phyloP scores from a whole-genome alignment of 2,329 filamentous ascomycete genomes.

The Lachnum nothofagi region DNA sequence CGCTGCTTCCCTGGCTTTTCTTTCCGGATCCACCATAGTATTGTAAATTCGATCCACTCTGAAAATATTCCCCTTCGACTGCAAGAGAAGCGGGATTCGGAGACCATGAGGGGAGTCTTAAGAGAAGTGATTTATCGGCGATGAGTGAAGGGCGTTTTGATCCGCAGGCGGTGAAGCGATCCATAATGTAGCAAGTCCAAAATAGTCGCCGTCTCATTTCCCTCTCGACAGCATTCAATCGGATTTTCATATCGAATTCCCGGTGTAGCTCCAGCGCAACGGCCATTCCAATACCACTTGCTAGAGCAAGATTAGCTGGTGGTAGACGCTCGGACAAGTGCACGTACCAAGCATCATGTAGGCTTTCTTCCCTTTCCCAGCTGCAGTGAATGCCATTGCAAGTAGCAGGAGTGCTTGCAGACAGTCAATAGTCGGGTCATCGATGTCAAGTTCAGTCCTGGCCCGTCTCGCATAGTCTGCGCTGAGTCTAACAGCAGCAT shows the following conservation, averaged over 20 bases:
- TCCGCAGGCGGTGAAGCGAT: conserved; percentile 76
- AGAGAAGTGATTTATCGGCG: conserved; percentile 67
- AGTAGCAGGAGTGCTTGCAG: conserved; percentile 72
- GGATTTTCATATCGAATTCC: conserved; percentile 60
- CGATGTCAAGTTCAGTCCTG: conserved; percentile 66
- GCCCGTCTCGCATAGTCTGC: conserved; percentile 69
- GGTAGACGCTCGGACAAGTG: background rate
- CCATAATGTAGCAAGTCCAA: conserved; percentile 83
- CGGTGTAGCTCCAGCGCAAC: conserved; percentile 76
- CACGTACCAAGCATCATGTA: conserved; percentile 75
- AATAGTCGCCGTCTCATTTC: conserved; percentile 77
- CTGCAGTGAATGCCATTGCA: conserved; percentile 68
- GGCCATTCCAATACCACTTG: conserved; percentile 74
- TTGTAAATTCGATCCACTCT: conserved; percentile 71
- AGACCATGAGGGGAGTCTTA: conserved; percentile 72
- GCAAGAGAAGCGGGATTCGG: conserved; percentile 55
- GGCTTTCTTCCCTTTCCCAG: conserved; percentile 75
- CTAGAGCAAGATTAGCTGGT: conserved; percentile 43
- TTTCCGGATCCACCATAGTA: conserved; percentile 64
- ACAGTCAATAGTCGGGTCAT: conserved; percentile 74
- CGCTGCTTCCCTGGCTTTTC: conserved; percentile 68
- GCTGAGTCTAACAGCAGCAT: conserved; percentile 61
- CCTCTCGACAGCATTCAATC: conserved; percentile 61
- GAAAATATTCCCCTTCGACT: conserved; percentile 75
- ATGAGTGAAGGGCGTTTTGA: conserved; percentile 79